Evolutionary conservation across 768 basidiomycete species (phyloP).

Genomic region (Pisolithus tinctorius): DNA sequence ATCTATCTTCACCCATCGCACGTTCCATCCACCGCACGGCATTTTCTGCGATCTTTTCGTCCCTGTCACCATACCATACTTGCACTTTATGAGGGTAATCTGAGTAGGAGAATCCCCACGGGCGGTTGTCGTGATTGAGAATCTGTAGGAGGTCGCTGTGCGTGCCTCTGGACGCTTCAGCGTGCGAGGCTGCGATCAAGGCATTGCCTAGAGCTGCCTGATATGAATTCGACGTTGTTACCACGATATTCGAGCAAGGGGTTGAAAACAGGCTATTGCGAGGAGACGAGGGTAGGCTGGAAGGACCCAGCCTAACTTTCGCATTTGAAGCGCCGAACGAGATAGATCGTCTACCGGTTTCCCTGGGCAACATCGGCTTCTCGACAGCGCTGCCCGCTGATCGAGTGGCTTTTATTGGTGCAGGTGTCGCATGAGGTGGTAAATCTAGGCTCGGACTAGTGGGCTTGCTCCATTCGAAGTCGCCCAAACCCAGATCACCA

Average conservation of each 20-base stretch:
- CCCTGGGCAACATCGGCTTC: conserved; percentile 37
- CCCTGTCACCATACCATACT: conserved; percentile 91
- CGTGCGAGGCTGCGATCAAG: conserved; percentile 89
- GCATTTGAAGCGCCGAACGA: conserved; percentile 43
- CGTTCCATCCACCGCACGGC: conserved; percentile 91
- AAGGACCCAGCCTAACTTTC: conserved; percentile 35
- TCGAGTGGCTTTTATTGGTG: conserved; percentile 17
- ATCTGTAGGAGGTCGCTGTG: conserved; percentile 90
- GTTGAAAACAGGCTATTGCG: conserved; percentile 37
- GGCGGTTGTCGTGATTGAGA: conserved; percentile 80
- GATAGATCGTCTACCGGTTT: conserved; percentile 60
- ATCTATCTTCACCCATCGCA: conserved; percentile 68
- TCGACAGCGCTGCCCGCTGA: conserved; percentile 25
- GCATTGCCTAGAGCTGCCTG: conserved; percentile 83
- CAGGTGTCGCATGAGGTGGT: conserved; percentile 12
- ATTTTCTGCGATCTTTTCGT: conserved; percentile 90
- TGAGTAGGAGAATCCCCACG: conserved; percentile 87
- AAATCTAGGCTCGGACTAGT: conserved; percentile 10
- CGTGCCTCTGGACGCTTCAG: conserved; percentile 87
- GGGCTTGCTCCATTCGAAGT: conserved; percentile 44
- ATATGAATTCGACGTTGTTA: conserved; percentile 23
- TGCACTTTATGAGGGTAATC: conserved; percentile 70
- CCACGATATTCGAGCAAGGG: conserved; percentile 15
- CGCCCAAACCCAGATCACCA: conserved; percentile 48
- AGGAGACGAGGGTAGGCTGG: conserved; percentile 48